A percentile compares a stretch with the other conserved stretches of the same genome.
Conservation (phyloP, 192 early-diverging fungal genomes). For the Jimgerdemannia lactiflua region DNA sequence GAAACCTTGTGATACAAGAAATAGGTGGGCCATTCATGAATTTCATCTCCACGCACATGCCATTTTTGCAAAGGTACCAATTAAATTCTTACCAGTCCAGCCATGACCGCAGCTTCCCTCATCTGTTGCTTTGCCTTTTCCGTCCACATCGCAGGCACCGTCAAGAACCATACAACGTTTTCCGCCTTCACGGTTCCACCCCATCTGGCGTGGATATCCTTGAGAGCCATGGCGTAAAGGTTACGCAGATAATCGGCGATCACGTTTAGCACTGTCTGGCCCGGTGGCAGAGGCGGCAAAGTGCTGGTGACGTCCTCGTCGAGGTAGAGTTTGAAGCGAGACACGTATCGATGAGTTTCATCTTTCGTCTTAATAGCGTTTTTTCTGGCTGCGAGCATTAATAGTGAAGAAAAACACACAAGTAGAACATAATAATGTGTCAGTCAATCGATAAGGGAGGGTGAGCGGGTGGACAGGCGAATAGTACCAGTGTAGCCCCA, state of each 20-base stretch:
- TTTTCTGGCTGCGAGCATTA: not conserved
- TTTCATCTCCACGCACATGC: too few relatives aligned
- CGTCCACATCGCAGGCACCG: constrained; percentile 30
- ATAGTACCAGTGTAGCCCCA: not conserved
- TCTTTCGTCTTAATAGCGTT: not conserved
- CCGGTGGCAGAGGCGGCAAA: not conserved
- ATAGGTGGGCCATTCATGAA: too few relatives aligned
- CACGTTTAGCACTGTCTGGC: not conserved
- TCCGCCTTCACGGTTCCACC: not conserved
- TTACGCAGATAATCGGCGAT: not conserved
- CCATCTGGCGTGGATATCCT: not conserved
- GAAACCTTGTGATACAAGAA: too few relatives aligned
- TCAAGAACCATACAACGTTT: constrained; percentile 3
- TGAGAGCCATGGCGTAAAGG: not conserved
- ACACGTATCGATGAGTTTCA: too few relatives aligned
- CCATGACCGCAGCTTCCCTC: constrained; percentile 26
- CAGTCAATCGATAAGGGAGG: too few relatives aligned
- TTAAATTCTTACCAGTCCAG: constrained; percentile 23
- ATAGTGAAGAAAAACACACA: too few relatives aligned
- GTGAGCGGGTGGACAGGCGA: too few relatives aligned
- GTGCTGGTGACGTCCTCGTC: not conserved
- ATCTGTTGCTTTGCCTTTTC: constrained; percentile 33
- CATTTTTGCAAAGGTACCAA: too few relatives aligned
- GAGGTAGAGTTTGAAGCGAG: not conserved
- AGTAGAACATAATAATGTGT: too few relatives aligned